Conservation (phyloP, 768 basidiomycete genomes). For the Solioccasus polychromus region DNA sequence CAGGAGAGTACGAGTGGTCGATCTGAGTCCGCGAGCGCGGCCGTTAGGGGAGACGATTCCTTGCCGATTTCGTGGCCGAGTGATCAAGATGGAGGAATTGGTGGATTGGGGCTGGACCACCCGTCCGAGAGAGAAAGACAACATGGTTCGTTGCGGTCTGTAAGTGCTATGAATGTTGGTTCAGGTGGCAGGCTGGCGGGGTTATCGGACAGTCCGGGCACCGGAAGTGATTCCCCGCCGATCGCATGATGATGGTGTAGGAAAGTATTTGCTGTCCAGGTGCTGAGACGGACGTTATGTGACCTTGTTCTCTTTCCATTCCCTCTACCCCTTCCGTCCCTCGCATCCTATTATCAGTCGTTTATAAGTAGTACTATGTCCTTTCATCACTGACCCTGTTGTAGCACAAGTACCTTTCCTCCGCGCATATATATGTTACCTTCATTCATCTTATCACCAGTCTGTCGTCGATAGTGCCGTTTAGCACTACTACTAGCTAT, state of each 20-base stretch:
- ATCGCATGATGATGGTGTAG: conserved; percentile 8
- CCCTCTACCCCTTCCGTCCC: neutral
- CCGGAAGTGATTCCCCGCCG: conserved; percentile 23
- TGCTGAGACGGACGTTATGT: neutral
- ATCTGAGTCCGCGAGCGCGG: conserved; percentile 9
- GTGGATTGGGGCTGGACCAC: conserved; percentile 14
- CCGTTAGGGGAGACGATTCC: conserved; percentile 6
- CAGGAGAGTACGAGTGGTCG: conserved; percentile 15
- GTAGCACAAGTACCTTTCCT: conserved; percentile 10
- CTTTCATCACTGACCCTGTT: conserved; percentile 5
- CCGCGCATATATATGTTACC: conserved; percentile 9
- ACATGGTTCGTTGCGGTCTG: conserved; percentile 32
- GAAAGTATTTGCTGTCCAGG: neutral
- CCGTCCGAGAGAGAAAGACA: conserved; percentile 23
- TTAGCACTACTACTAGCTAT: too few relatives aligned
- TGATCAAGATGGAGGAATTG: conserved; percentile 4
- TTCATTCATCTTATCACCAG: too few relatives aligned
- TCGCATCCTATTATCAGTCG: too few relatives aligned
- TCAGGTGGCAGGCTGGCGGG: conserved; percentile 33
- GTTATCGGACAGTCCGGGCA: conserved; percentile 38
- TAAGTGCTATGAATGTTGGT: conserved; percentile 17
- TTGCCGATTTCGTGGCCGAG: conserved; percentile 7
- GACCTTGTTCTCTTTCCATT: neutral
- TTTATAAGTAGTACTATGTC: too few relatives aligned
- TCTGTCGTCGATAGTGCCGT: too few relatives aligned